phyloP scores from a whole-genome alignment of 139 green algal species.

The Ostreobium quekettii region DNA sequence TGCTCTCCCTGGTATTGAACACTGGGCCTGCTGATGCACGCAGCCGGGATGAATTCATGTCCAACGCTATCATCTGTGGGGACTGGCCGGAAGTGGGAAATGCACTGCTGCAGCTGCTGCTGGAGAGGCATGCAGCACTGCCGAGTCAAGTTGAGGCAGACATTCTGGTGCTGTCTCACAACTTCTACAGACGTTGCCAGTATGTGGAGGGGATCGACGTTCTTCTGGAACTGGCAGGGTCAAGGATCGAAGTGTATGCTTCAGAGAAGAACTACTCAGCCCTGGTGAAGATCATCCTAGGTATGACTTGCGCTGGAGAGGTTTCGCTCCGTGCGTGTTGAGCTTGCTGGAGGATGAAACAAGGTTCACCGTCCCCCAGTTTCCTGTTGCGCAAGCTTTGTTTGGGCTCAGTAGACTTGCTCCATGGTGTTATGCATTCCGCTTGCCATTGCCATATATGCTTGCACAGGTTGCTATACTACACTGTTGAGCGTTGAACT shows the following conservation, averaged over 20 bases:
- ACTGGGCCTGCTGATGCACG: too few species aligned
- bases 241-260: slow-evolving; percentile 7
- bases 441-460: too few species aligned
- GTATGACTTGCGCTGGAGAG: too few species aligned
- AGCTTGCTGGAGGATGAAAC: too few species aligned
- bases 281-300: neutral
- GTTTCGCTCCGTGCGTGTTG: too few species aligned
- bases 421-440: too few species aligned
- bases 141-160: slow-evolving; percentile 9
- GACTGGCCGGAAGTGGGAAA: slow-evolving; percentile 17
- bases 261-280: slow-evolving; percentile 11
- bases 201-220: slow-evolving; percentile 18
- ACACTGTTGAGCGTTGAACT: too few species aligned
- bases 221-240: slow-evolving; percentile 8
- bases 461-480: too few species aligned
- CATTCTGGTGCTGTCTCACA: slow-evolving; percentile 7
- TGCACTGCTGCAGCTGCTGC: slow-evolving; percentile 16
- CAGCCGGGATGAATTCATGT: neutral
- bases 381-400: too few species aligned
- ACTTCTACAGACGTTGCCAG: neutral
- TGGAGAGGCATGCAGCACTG: slow-evolving; percentile 11
- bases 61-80: slow-evolving; percentile 5
- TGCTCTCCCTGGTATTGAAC: too few species aligned
- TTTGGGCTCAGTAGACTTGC: too few species aligned
- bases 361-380: too few species aligned